These are phyloP conservation scores for Thuja plicata DNA, from an alignment of 83 land plant species.

Conservation along the genomic window DNA sequence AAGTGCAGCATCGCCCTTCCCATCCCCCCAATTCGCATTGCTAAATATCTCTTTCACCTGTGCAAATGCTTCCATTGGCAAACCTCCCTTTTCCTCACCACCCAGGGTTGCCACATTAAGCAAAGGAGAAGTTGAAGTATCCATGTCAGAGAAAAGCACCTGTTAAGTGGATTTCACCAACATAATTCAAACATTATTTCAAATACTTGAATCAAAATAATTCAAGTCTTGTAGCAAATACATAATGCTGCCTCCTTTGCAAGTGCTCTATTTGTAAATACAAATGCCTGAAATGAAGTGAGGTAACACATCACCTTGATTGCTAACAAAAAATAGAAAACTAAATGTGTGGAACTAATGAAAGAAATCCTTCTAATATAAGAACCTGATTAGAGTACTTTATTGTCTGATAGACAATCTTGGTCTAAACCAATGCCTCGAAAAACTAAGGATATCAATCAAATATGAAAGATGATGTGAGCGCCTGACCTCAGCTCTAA, in stretches of 20 bases:
- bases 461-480: neutral
- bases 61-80: constrained; percentile 88
- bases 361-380: neutral
- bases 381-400: constrained; percentile 2
- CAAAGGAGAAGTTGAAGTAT: constrained; percentile 38
- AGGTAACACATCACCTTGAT: neutral
- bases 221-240: neutral
- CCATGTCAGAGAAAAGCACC: constrained; percentile 91
- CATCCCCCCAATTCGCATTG: constrained; percentile 64
- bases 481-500: constrained; percentile 81
- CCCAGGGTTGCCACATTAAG: constrained; percentile 46
- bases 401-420: neutral
- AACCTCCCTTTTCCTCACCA: constrained; percentile 76
- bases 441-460: neutral
- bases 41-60: constrained; percentile 88
- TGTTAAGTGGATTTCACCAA: constrained; percentile 26
- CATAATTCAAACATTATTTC: neutral
- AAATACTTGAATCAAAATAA: neutral
- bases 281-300: neutral
- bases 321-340: neutral
- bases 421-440: neutral
- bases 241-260: neutral
- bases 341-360: neutral
- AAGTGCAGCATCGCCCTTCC: constrained; percentile 55
- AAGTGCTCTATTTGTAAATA: neutral